Percentiles rank a stretch among this genome's conserved stretches.
These are phyloP conservation scores for Phaseolus lunatus DNA, from an alignment of 306 rosid genomes.

Conservation along the genomic window DNA sequence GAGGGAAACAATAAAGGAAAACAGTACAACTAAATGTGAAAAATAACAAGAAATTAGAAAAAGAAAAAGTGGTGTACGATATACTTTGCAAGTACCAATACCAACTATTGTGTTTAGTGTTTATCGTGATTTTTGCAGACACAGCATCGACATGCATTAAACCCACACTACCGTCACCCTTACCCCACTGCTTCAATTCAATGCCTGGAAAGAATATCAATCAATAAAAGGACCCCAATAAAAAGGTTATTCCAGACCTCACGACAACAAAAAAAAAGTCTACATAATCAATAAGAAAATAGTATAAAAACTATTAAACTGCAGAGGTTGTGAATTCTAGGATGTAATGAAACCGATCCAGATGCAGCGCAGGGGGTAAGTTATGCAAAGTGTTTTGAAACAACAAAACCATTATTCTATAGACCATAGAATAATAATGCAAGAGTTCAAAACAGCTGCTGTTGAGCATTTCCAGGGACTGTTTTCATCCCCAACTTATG, in stretches of 20 bases:
- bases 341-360: not conserved
- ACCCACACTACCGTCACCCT: conserved; percentile 19
- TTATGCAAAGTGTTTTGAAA: not conserved
- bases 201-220: conserved; percentile 15
- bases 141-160: conserved; percentile 34
- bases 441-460: conserved; percentile 7
- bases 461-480: not conserved
- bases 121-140: conserved; percentile 38
- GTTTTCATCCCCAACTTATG: not conserved
- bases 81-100: conserved; percentile 33
- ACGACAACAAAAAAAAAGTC: not conserved
- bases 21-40: not conserved
- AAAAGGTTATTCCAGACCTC: not conserved
- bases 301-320: not conserved
- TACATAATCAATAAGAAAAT: not conserved
- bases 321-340: not conserved
- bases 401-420: not conserved
- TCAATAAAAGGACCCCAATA: not conserved
- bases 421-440: not conserved
- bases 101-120: conserved; percentile 38
- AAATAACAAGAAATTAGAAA: not conserved
- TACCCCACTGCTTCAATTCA: conserved; percentile 38
- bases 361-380: not conserved
- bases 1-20: not conserved
- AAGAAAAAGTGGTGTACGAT: not conserved